Conservation (phyloP, 2,329 filamentous ascomycete species). For the Fusarium sp. region DNA sequence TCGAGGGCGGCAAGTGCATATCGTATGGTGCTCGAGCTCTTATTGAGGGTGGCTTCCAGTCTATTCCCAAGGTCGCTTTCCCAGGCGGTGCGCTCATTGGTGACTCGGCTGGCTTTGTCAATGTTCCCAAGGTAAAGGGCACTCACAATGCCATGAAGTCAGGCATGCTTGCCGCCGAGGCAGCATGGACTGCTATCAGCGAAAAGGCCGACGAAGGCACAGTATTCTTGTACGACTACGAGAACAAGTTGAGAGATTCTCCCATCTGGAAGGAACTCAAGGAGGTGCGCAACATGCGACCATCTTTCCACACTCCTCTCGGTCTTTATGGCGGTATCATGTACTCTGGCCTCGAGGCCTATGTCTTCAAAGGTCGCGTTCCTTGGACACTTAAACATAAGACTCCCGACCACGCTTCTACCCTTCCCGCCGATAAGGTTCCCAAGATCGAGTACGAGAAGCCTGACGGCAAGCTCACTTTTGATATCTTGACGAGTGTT, state of each 20-base stretch:
- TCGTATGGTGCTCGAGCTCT: conserved; percentile 93
- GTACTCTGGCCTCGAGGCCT: conserved; percentile 94
- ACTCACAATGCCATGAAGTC: conserved; percentile 98
- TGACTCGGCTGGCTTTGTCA: conserved; percentile 95
- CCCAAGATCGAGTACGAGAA: conserved; percentile 96
- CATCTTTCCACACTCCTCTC: conserved; percentile 88
- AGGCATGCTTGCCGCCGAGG: conserved; percentile 94
- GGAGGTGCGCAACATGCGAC: conserved; percentile 96
- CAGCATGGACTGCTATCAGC: conserved; percentile 80
- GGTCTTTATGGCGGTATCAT: conserved; percentile 89
- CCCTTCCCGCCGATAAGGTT: conserved; percentile 80
- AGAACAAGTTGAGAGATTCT: conserved; percentile 85
- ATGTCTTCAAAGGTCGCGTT: conserved; percentile 80
- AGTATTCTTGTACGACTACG: conserved; percentile 94
- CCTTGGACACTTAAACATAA: conserved; percentile 95
- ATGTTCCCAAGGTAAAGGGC: conserved; percentile 98
- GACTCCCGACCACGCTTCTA: conserved; percentile 78
- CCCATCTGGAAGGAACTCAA: conserved; percentile 94
- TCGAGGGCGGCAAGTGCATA: conserved; percentile 98
- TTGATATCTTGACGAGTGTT: conserved; percentile 95
- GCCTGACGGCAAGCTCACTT: conserved; percentile 92
- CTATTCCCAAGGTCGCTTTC: conserved; percentile 96
- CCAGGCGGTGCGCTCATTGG: conserved; percentile 95
- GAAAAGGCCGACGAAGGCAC: conserved; percentile 67
- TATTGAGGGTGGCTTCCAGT: conserved; percentile 96